Evolutionary conservation across 1,139 yeast species (phyloP).

Genomic region (Yamadazyma friedrichii): DNA sequence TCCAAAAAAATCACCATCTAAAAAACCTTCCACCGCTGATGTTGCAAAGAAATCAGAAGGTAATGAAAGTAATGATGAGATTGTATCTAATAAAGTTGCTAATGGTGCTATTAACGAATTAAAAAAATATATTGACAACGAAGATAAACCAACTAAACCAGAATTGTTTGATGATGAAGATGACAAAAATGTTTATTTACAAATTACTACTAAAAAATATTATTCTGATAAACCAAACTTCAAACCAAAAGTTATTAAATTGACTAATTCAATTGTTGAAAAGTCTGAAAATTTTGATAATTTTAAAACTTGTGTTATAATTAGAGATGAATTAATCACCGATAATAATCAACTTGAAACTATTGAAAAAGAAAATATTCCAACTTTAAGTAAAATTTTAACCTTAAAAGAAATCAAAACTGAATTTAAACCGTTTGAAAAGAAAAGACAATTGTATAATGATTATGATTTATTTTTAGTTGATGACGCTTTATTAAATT

Average conservation of each 20-base stretch:
- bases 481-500: conserved; percentile 77
- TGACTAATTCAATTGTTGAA: conserved; percentile 51
- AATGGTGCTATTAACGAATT: conserved; percentile 54
- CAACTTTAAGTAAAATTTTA: conserved; percentile 47
- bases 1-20: conserved; percentile 2
- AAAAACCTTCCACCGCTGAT: conserved; percentile 5
- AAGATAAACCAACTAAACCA: conserved; percentile 28
- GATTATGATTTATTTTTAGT: conserved; percentile 74
- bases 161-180: conserved; percentile 50
- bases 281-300: conserved; percentile 27
- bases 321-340: conserved; percentile 64
- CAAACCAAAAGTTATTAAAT: conserved; percentile 65
- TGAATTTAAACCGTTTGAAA: conserved; percentile 66
- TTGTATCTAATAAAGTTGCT: conserved; percentile 23
- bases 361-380: conserved; percentile 55
- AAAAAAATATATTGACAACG: conserved; percentile 36
- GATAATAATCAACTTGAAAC: conserved; percentile 57
- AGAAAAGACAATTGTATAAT: conserved; percentile 60
- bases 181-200: conserved; percentile 51
- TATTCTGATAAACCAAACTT: conserved; percentile 61
- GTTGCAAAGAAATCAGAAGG: conserved; percentile 1
- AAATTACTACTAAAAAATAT: conserved; percentile 63
- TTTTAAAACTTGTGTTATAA: conserved; percentile 66
- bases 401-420: conserved; percentile 61
- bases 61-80: conserved; percentile 1